Evolutionary conservation across 495 filamentous ascomycete species (phyloP).

Genomic region (Trichoderma erinaceum): DNA sequence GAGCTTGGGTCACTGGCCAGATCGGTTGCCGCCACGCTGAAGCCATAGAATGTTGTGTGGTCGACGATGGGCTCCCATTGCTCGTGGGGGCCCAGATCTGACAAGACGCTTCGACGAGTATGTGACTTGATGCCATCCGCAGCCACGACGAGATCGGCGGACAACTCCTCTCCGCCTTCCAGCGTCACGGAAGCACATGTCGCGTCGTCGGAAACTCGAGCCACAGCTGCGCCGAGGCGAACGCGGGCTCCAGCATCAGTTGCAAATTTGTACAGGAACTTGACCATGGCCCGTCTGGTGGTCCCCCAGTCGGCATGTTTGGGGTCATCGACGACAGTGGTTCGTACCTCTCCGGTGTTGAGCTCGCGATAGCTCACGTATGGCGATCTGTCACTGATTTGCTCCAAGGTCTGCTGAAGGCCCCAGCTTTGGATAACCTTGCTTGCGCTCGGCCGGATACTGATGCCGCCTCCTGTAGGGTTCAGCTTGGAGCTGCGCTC

Average conservation of each 20-base stretch:
- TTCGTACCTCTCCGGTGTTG: background rate
- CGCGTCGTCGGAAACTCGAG: background rate
- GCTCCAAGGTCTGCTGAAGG: background rate
- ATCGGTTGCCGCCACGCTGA: background rate
- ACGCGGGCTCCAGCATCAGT: background rate
- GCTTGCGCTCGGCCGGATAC: constrained; percentile 7
- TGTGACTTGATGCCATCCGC: constrained; percentile 44
- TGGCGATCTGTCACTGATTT: constrained; percentile 2
- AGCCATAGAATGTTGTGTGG: background rate
- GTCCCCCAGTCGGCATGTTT: constrained; percentile 5
- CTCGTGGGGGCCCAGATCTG: background rate
- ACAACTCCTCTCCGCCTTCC: constrained; percentile 29
- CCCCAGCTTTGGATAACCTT: background rate
- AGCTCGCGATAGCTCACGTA: constrained; percentile 3
- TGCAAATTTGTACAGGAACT: background rate
- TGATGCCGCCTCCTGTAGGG: constrained; percentile 10
- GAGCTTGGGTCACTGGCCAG: background rate
- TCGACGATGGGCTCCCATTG: background rate
- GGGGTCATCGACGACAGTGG: background rate
- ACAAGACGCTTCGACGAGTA: constrained; percentile 38
- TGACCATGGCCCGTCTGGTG: constrained; percentile 1
- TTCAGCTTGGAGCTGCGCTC: constrained; percentile 25
- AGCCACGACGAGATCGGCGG: constrained; percentile 29
- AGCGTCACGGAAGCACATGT: constrained; percentile 26
- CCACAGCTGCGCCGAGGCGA: background rate